phyloP scores from a whole-genome alignment of 2,329 filamentous ascomycete species.

The Verticillium klebahnii region DNA sequence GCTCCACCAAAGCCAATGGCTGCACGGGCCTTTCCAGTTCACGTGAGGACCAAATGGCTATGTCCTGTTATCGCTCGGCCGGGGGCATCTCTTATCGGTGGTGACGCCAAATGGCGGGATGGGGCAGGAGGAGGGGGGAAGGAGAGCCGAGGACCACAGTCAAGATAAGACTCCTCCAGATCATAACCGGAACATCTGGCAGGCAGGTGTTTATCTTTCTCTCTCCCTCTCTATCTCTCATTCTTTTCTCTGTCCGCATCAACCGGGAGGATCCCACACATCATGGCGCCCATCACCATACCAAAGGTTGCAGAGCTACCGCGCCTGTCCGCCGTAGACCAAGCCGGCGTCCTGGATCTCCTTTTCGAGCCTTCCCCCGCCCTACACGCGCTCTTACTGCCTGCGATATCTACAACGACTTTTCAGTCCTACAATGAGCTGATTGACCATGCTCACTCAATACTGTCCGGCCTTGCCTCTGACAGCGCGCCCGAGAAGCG shows the following conservation, averaged over 20 bases:
- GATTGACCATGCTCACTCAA: conserved; percentile 59
- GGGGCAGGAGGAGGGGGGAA: no score
- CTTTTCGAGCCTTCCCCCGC: conserved; percentile 80
- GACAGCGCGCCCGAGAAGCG: conserved; percentile 43
- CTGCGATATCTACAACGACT: conserved; percentile 49
- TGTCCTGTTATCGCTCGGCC: background rate
- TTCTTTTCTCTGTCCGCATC: background rate
- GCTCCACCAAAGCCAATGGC: background rate
- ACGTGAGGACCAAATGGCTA: background rate
- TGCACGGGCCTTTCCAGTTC: background rate
- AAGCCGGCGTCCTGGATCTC: conserved; percentile 61
- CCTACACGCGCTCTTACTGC: conserved; percentile 68
- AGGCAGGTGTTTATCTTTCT: no score
- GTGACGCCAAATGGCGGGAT: background rate
- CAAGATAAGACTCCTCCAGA: background rate
- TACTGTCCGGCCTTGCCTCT: conserved; percentile 57
- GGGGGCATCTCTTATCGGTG: background rate
- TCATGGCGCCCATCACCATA: conserved; percentile 30
- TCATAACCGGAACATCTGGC: background rate
- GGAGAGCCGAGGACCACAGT: no score
- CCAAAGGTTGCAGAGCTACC: conserved; percentile 55
- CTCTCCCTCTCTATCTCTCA: background rate
- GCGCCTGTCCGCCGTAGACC: conserved; percentile 47
- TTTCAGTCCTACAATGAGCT: conserved; percentile 67
- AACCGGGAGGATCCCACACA: background rate